A percentile compares a stretch with the other conserved stretches of the same genome.
phyloP scores from a whole-genome alignment of 306 rosid genomes.

The Senna siamea region DNA sequence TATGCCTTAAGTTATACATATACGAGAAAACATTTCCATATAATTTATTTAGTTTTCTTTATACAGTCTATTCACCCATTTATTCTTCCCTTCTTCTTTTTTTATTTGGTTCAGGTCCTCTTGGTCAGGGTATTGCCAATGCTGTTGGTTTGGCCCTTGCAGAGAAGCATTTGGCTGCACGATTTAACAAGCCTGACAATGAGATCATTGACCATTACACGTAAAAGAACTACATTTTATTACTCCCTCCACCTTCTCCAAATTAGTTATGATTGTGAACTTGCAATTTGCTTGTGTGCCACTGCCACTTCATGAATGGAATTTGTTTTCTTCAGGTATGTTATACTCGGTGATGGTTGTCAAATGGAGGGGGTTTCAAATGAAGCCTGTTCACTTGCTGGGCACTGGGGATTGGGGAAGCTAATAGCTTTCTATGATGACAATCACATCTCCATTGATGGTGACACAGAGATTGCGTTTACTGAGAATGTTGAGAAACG shows the following conservation, averaged over 20 bases:
- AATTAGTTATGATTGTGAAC: neutral
- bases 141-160: slow-evolving; percentile 99
- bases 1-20: slow-evolving; percentile 10
- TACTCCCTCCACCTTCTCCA: neutral
- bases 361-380: slow-evolving; percentile 98
- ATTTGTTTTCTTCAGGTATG: slow-evolving; percentile 57
- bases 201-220: slow-evolving; percentile 96
- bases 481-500: slow-evolving; percentile 89
- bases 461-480: slow-evolving; percentile 91
- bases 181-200: slow-evolving; percentile 88
- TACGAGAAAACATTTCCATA: neutral
- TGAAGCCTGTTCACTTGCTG: slow-evolving; percentile 93
- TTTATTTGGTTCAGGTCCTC: slow-evolving; percentile 70
- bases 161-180: slow-evolving; percentile 97
- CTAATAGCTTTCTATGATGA: slow-evolving; percentile 94
- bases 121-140: slow-evolving; percentile 98
- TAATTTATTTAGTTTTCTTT: slow-evolving; percentile 6
- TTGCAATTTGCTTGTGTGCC: neutral
- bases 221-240: slow-evolving; percentile 50
- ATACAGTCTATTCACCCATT: slow-evolving; percentile 17
- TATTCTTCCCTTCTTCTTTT: neutral
- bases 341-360: slow-evolving; percentile 91
- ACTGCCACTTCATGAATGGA: slow-evolving; percentile 22
- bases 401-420: slow-evolving; percentile 99
- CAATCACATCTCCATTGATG: slow-evolving; percentile 98